phyloP scores from a whole-genome alignment of 768 basidiomycete species.

The Roridomyces roridus region DNA sequence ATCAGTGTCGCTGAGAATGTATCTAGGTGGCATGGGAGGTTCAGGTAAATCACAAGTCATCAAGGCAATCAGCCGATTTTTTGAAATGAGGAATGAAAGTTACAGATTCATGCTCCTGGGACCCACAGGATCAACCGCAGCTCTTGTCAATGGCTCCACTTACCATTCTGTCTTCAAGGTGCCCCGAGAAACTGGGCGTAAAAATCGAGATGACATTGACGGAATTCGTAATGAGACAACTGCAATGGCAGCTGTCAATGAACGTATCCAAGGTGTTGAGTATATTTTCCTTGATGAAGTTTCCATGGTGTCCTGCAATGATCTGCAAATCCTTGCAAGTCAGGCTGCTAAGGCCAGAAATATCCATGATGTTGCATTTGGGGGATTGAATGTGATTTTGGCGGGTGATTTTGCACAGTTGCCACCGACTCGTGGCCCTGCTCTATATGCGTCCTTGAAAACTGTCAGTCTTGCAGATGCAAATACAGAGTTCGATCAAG shows the following conservation, averaged over 20 bases:
- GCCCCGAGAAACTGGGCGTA: neutral
- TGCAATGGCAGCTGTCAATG: neutral
- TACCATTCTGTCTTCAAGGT: conserved; percentile 33
- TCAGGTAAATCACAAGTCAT: conserved; percentile 34
- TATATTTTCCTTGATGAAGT: conserved; percentile 41
- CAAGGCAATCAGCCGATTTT: conserved; percentile 21
- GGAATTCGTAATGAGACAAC: neutral
- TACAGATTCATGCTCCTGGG: conserved; percentile 24
- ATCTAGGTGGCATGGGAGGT: conserved; percentile 35
- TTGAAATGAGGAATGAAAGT: conserved; percentile 10
- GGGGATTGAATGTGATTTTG: conserved; percentile 35
- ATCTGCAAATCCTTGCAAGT: conserved; percentile 28
- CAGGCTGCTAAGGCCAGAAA: conserved; percentile 16
- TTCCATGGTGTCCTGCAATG: conserved; percentile 34
- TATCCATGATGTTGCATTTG: conserved; percentile 24
- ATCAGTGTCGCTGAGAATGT: conserved; percentile 29
- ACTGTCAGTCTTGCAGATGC: neutral
- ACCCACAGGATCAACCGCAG: conserved; percentile 31
- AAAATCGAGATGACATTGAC: conserved; percentile 3
- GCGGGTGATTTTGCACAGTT: conserved; percentile 45
- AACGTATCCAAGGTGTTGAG: conserved; percentile 28
- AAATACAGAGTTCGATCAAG: neutral
- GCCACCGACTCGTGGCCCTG: conserved; percentile 26
- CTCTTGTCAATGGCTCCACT: conserved; percentile 29
- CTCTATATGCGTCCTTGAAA: neutral